These are phyloP conservation scores for Cerioporus squamosus DNA, from an alignment of 1,284 basidiomycete genomes.

Conservation along the genomic window DNA sequence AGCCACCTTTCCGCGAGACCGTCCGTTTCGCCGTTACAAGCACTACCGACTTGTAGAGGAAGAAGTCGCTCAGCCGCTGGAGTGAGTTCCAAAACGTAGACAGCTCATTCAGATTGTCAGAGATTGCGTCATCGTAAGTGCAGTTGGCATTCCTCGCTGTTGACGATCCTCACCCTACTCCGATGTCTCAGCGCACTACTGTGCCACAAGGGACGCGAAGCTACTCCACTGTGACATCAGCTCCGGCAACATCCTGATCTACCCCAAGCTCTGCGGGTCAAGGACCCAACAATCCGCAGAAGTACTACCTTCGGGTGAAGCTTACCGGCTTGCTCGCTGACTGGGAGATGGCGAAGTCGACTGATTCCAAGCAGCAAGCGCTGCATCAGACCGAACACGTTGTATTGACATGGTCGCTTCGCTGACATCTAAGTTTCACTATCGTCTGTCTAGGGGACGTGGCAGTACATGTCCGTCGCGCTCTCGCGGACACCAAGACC, in stretches of 20 bases:
- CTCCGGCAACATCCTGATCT: slow-evolving; percentile 9
- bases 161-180: no score
- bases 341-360: slow-evolving; percentile 16
- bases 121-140: slow-evolving; percentile 7
- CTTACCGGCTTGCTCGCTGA: slow-evolving; percentile 8
- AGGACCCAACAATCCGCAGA: no score
- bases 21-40: not conserved
- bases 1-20: not conserved
- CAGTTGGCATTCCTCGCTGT: slow-evolving; percentile 11
- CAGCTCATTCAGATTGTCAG: slow-evolving; percentile 2
- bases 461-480: no score
- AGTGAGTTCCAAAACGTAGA: not conserved
- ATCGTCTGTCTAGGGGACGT: slow-evolving; percentile 1
- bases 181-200: no score
- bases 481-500: no score
- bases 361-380: no score
- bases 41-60: slow-evolving; percentile 22
- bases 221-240: slow-evolving; percentile 11
- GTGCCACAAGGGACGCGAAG: not conserved
- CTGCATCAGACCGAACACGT: not conserved
- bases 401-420: not conserved
- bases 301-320: not conserved
- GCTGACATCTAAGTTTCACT: not conserved
- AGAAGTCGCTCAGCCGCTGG: slow-evolving; percentile 22
- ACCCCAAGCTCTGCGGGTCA: not conserved